Conservation (phyloP, 129 eudicot species). For the Ambrosia artemisiifolia region DNA sequence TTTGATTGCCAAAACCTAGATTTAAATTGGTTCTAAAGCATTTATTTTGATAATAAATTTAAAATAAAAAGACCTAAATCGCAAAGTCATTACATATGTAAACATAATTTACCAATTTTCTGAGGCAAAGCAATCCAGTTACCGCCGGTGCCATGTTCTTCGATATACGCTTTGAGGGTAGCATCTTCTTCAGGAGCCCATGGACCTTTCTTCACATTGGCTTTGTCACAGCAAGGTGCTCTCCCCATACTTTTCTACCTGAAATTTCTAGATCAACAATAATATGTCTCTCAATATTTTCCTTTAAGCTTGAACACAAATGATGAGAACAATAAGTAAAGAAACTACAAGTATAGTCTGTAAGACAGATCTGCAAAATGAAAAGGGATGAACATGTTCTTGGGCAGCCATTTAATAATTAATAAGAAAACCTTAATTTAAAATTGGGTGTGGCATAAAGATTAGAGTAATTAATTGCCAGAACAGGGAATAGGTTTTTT, state of each 20-base stretch:
- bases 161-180: constrained; percentile 52
- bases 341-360: constrained; percentile 35
- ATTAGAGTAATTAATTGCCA: constrained; percentile 42
- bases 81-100: background rate
- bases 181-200: constrained; percentile 80
- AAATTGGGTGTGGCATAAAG: constrained; percentile 38
- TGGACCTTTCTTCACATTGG: constrained; percentile 70
- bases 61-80: background rate
- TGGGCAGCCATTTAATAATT: constrained; percentile 37
- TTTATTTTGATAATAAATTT: background rate
- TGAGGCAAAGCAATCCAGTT: constrained; percentile 77
- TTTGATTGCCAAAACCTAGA: background rate
- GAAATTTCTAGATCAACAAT: background rate
- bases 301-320: background rate
- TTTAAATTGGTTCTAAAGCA: background rate
- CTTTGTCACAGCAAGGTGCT: constrained; percentile 76
- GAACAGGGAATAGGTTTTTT: constrained; percentile 46
- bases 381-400: constrained; percentile 50
- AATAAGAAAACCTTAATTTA: constrained; percentile 11
- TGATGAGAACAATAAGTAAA: constrained; percentile 2
- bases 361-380: constrained; percentile 30
- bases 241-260: constrained; percentile 46
- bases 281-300: background rate
- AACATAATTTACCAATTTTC: constrained; percentile 37
- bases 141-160: constrained; percentile 60